phyloP scores from a whole-genome alignment of 805 yeast genomes.

The Pichia gijzeniarum region DNA sequence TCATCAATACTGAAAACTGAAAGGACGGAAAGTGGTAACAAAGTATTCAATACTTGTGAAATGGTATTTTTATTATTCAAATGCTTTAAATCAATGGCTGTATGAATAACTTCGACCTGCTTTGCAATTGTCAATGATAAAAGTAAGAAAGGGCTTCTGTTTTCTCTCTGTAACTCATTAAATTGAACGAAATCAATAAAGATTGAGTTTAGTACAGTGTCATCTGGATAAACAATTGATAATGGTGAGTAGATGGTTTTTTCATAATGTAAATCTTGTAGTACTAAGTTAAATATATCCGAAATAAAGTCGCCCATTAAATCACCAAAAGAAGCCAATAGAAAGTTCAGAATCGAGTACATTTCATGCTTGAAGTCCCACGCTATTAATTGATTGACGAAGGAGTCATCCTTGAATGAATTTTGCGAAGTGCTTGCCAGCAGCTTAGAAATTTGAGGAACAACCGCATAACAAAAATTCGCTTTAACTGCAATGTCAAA shows the following conservation, averaged over 20 bases:
- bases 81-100: conserved; percentile 20
- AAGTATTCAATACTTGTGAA: conserved; percentile 21
- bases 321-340: conserved; percentile 24
- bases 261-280: conserved; percentile 18
- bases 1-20: conserved; percentile 38
- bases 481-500: conserved; percentile 33
- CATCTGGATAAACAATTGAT: conserved; percentile 2
- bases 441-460: conserved; percentile 26
- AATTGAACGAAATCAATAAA: conserved; percentile 22
- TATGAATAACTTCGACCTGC: conserved; percentile 28
- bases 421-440: conserved; percentile 14
- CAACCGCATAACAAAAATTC: conserved; percentile 27
- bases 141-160: conserved; percentile 19
- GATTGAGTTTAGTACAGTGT: background rate
- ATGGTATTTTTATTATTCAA: conserved; percentile 15
- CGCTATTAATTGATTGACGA: conserved; percentile 15
- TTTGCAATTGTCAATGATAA: conserved; percentile 23
- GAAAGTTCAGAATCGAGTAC: conserved; percentile 23
- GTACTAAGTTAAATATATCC: conserved; percentile 13
- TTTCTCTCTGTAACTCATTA: conserved; percentile 19
- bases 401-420: conserved; percentile 1
- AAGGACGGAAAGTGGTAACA: conserved; percentile 36
- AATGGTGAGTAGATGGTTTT: conserved; percentile 18
- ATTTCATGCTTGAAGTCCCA: conserved; percentile 24
- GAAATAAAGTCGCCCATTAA: conserved; percentile 11